Evolutionary conservation across 805 yeast genomes (phyloP).

Genomic region (Pichia exigua): DNA sequence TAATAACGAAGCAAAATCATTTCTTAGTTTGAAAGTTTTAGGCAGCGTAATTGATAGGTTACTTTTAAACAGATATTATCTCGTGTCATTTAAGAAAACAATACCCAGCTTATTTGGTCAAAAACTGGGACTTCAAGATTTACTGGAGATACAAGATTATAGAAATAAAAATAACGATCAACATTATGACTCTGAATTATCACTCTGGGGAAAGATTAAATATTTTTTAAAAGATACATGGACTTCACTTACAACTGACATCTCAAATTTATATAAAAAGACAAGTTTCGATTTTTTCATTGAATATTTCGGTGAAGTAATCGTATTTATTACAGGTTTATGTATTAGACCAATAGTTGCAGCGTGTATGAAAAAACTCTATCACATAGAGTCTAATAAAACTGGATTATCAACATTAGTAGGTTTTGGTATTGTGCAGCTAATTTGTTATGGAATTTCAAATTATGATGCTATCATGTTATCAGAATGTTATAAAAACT

Average conservation of each 20-base stretch:
- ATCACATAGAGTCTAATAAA: not conserved
- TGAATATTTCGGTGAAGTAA: not conserved
- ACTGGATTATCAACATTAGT: not conserved
- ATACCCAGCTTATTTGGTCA: conserved; percentile 3
- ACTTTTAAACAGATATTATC: conserved; percentile 2
- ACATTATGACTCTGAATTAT: not conserved
- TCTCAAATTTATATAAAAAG: not conserved
- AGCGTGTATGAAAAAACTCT: not conserved
- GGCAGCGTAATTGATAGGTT: not conserved
- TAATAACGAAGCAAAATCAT: not conserved
- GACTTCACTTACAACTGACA: not conserved
- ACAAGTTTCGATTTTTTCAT: not conserved
- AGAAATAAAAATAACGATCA: not conserved
- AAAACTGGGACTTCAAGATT: not conserved
- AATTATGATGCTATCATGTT: not conserved
- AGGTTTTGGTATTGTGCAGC: not conserved
- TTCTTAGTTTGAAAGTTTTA: not conserved
- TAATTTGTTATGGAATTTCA: not conserved
- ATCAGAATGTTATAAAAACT: not conserved
- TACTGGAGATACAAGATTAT: conserved; percentile 3
- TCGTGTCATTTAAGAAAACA: conserved; percentile 1
- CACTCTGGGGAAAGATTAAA: not conserved
- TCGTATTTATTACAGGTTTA: not conserved
- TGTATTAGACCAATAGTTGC: not conserved
- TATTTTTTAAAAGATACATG: not conserved